Evolutionary conservation across 768 basidiomycete species (phyloP).

Genomic region (Tylopilus sp.): DNA sequence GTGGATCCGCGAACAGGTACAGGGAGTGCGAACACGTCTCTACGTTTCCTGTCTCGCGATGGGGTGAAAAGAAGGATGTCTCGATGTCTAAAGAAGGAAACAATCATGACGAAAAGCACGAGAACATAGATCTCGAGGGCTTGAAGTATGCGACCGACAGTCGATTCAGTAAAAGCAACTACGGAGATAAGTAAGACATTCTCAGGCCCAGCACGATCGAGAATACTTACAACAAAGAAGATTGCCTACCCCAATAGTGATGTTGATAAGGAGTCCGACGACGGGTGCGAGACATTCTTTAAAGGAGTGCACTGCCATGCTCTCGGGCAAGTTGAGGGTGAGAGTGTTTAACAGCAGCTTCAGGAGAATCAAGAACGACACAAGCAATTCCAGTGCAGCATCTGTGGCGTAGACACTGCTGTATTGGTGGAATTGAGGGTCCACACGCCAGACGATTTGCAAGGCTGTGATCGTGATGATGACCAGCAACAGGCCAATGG

Average conservation of each 20-base stretch:
- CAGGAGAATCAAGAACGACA: conserved; percentile 56
- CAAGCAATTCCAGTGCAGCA: conserved; percentile 52
- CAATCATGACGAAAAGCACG: conserved; percentile 54
- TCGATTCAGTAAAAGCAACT: conserved; percentile 70
- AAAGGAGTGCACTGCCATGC: conserved; percentile 42
- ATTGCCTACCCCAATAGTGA: conserved; percentile 53
- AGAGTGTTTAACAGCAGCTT: conserved; percentile 60
- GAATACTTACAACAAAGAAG: conserved; percentile 51
- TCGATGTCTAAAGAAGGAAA: conserved; percentile 33
- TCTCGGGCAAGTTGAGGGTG: conserved; percentile 34
- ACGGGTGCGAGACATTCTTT: conserved; percentile 48
- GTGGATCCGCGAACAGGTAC: conserved; percentile 24
- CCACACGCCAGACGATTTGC: conserved; percentile 62
- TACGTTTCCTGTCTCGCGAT: neutral
- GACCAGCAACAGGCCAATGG: conserved; percentile 46
- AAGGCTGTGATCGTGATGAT: conserved; percentile 48
- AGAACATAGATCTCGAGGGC: conserved; percentile 62
- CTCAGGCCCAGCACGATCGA: neutral
- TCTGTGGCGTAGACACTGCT: conserved; percentile 56
- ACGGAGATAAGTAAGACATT: conserved; percentile 8
- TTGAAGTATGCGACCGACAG: conserved; percentile 63
- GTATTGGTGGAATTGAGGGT: conserved; percentile 33
- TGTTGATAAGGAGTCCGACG: conserved; percentile 47
- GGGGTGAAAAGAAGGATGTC: neutral
- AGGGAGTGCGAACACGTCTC: conserved; percentile 19